These are phyloP conservation scores for Gastrolobium bilobum DNA, from an alignment of 306 rosid species.

Conservation along the genomic window DNA sequence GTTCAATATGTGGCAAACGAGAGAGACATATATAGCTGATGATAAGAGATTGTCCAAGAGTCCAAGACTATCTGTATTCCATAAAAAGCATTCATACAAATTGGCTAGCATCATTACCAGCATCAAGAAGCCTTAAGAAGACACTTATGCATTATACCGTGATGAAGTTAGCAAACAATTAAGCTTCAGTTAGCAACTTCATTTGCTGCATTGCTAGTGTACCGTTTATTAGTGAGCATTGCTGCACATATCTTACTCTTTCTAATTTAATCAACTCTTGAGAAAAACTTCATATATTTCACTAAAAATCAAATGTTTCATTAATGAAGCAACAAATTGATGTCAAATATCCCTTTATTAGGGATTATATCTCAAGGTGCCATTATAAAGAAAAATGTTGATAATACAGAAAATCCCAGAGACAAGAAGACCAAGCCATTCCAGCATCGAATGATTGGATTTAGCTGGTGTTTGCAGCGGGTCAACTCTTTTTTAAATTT, in stretches of 20 bases:
- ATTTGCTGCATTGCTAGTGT: not conserved
- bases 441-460: not conserved
- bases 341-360: not conserved
- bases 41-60: constrained; percentile 11
- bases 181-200: constrained; percentile 33
- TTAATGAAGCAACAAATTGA: not conserved
- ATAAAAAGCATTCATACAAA: not conserved
- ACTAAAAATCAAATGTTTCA: constrained; percentile 5
- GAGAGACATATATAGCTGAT: not conserved
- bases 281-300: not conserved
- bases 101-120: not conserved
- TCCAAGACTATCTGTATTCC: not conserved
- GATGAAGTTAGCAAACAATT: not conserved
- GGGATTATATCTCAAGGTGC: constrained; percentile 3
- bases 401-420: not conserved
- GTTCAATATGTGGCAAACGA: constrained; percentile 25
- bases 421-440: constrained; percentile 10
- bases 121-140: not conserved
- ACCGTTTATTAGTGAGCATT: not conserved
- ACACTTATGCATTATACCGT: not conserved
- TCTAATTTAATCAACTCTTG: not conserved
- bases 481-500: constrained; percentile 13
- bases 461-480: constrained; percentile 4
- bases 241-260: not conserved
- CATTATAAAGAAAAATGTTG: not conserved